phyloP scores from a whole-genome alignment of 192 early-diverging fungal species.

The Coemansia sp. region DNA sequence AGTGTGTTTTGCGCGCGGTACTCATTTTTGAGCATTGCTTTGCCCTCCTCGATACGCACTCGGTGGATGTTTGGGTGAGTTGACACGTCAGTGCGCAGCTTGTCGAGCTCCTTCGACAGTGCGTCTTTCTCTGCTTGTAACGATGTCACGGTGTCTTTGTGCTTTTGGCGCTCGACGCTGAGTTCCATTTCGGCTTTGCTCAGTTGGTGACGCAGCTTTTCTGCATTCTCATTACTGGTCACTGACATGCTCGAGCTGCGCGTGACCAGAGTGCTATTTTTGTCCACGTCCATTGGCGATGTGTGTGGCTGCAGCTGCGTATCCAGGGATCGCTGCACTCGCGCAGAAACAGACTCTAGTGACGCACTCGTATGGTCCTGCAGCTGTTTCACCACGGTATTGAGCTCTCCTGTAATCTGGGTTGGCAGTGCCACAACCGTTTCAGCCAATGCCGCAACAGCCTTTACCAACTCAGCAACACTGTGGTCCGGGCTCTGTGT shows the following conservation, averaged over 20 bases:
- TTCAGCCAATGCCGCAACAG: constrained; percentile 41
- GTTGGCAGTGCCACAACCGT: constrained; percentile 56
- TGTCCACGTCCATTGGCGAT: constrained; percentile 9
- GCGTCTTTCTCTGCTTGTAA: constrained; percentile 2
- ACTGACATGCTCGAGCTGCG: constrained; percentile 36
- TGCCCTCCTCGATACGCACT: constrained; percentile 60
- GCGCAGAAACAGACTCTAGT: constrained; percentile 2
- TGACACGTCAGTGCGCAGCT: constrained; percentile 45
- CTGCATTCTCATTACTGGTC: neutral
- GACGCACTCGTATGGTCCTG: constrained; percentile 6
- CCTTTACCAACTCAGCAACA: constrained; percentile 4
- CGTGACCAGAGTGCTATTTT: constrained; percentile 7
- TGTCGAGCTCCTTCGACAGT: constrained; percentile 30
- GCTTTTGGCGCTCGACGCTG: constrained; percentile 30
- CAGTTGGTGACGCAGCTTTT: constrained; percentile 14
- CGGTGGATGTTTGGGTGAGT: constrained; percentile 41
- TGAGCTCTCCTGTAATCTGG: constrained; percentile 53
- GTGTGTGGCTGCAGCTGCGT: neutral
- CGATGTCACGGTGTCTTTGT: constrained; percentile 9
- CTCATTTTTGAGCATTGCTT: constrained; percentile 43
- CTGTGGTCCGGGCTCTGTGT: neutral
- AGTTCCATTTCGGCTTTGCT: constrained; percentile 24
- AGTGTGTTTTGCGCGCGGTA: constrained; percentile 55
- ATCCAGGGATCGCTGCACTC: neutral
- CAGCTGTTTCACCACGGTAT: neutral